phyloP scores from a whole-genome alignment of 169 alveolate species.

The Plasmodium chabaudi region DNA sequence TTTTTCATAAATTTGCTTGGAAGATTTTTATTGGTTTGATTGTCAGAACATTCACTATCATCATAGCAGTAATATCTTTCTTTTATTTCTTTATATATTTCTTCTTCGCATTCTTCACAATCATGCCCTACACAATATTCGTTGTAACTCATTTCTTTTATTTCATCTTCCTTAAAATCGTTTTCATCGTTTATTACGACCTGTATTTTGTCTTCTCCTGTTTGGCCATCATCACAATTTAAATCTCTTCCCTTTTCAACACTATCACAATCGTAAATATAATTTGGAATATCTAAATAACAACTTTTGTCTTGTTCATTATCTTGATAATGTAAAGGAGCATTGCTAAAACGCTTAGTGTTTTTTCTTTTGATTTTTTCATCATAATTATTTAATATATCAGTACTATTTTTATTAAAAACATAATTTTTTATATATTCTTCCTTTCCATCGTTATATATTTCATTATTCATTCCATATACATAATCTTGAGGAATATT shows the following conservation, averaged over 20 bases:
- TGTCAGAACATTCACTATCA: conserved; percentile 56
- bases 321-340: conserved; percentile 57
- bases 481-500: conserved; percentile 66
- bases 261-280: background rate
- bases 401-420: conserved; percentile 18
- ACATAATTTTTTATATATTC: conserved; percentile 63
- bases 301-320: background rate
- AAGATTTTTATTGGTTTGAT: conserved; percentile 11
- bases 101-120: conserved; percentile 54
- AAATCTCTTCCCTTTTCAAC: background rate
- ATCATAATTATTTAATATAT: conserved; percentile 53
- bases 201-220: conserved; percentile 22
- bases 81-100: conserved; percentile 50
- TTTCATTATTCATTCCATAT: conserved; percentile 75
- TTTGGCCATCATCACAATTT: background rate
- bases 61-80: conserved; percentile 56
- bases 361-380: conserved; percentile 43
- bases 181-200: conserved; percentile 12
- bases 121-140: conserved; percentile 16
- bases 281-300: background rate
- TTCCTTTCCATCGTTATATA: conserved; percentile 64
- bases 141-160: conserved; percentile 12
- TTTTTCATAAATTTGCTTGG: conserved; percentile 54
- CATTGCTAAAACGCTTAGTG: conserved; percentile 32
- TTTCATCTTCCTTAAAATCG: conserved; percentile 15